Evolutionary conservation across 192 early-diverging fungal genomes (phyloP), one percentile per base, ranked within the genome.

Genomic region (Coemansia sp.): DNA sequence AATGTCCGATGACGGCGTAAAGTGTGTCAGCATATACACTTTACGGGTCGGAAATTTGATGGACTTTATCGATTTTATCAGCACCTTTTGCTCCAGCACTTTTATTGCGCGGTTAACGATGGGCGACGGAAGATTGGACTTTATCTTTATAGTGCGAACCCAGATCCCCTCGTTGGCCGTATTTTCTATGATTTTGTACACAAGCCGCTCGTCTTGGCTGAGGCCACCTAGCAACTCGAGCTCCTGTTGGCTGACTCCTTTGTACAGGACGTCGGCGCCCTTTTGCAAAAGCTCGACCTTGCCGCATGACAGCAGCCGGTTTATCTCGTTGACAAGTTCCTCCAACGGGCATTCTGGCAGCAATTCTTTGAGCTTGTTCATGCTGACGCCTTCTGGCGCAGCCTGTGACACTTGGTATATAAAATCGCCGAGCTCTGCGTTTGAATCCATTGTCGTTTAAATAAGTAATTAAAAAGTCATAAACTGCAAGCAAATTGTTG

Each of bases 11-110:
- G 91, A 93, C 4, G 94, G 94, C 4, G 85, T 85, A 19, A 94
- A 54, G 49, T 94, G 87, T 62, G 82, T 88, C 9, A 97, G 82
- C 91, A 98, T 95, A 64, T 95, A 96, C 19, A 93, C 81, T 58
- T 94, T 96, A 57, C 89, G 87, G 8, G 90, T 93, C 5, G 94
- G 92, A 69, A 86, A 85, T 87, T 98, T 96, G 69, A 96, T 89
- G 11, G 90, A 88, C 63, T 95, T 96, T 61, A 95, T 84, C 14
- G 86, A 79, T 70, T 96, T 96, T 48, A 96, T 94, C 39, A 93
- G 64, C 59, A 83, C 78, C 52, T 86, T 88, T 64, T 89, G 88
- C 66, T 98, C 94, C 21, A 98, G 82, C 11, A 55, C 75, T 65
- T 93, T 93, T 27, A 96, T 82, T 59, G 85, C 83, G 48, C 90